Evolutionary conservation across 371 early-diverging fungal species (phyloP), one percentile per base, ranked within the genome.

Genomic region (Apophysomyces elegans): DNA sequence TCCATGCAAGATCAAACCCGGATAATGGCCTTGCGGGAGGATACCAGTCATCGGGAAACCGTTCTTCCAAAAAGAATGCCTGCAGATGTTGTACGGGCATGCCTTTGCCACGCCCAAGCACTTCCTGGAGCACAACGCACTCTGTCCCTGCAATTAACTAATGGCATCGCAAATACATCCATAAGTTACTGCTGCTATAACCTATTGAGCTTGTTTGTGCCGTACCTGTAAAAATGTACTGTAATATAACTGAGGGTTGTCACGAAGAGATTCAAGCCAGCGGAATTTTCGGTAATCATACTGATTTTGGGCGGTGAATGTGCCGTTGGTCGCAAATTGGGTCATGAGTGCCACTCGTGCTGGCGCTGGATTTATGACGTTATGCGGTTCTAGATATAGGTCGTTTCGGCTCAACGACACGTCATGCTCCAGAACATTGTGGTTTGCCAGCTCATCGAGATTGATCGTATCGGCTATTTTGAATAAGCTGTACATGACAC

Each of bases 341-440:
- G 44, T 16, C 69, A 70, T 72, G 9, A 65, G 60, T 7, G 66
- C 37, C 5, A 72, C 41, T 56, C 46, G 64, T 21, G 69, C 59
- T 4, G 72, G 69, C 1, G 47, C 13, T 8, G 65, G 64, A 14
- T 44, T 26, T 5, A 26, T 46, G 4, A 68, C 47, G 18, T 41
- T 61, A 39, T 66, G 36, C 2, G 72, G 73, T 12, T 39, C 36
- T 7, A 70, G 0, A 14, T 61, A 41, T 0, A 39, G 38, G 63
- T 80, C 80, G 11, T 63, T 54, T 14, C 80, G 61, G 8, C 70
- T 74, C 14, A 78, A 59, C 5, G 78, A 78, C 11, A 71, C 80
- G 61, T 80, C 80, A 41, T 78, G 80, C 59, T 80, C 80, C 11
- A 80, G 41, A 2, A 74, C n/a, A 45, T 64, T 68, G 41, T 67